Base-by-base conservation (phyloP, 805 yeast genomes). In the Naumovozyma dairenensis region DNA sequence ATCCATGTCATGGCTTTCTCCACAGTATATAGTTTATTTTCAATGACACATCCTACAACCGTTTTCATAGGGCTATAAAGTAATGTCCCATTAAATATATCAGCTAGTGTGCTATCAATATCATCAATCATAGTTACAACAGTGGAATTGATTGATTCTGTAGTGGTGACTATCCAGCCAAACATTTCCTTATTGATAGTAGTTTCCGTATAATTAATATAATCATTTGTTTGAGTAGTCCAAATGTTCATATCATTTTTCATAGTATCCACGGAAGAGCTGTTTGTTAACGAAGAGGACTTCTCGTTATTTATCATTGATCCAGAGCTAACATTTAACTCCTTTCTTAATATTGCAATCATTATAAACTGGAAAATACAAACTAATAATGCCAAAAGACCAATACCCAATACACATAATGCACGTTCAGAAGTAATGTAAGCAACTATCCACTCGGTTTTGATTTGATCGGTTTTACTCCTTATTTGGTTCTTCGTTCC, bases 1-100 rank as follows among this genome's bases (percentile, higher is more conserved):
- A 86, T 60, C 96, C 96, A 92, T 2, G 77, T 69, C 35, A 87
- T 57, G 0, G 93, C 97, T 20, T 70, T 51, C 42, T 81, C 81
- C 2, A 85, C 62, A 16, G 69, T 65, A 10, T 65, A 65, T 5
- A 89, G 54, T 47, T 89, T 92, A 31, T 79, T 65, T 13, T 83
- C 89, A 25, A 92, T 64, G 3, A 83, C 72, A 60, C 98, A 89
- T 21, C 77, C 74, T 4, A 87, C 80, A 0, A 85, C 74, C 0
- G 78, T 67, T 19, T 68, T 66, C 29, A 85, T 65, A 0, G 93
- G 81, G 1, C 53, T 52, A 30, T 75, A 71, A 8, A 89, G 59
- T 1, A 80, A 71, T 0, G 96, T 84, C 3, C 67, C 67, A 4
- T 77, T 74, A 57, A 92, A 86, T 0, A 76, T 65, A 6, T 66